Conservation (phyloP, 1,284 basidiomycete species). For the Papiliotrema laurentii region DNA sequence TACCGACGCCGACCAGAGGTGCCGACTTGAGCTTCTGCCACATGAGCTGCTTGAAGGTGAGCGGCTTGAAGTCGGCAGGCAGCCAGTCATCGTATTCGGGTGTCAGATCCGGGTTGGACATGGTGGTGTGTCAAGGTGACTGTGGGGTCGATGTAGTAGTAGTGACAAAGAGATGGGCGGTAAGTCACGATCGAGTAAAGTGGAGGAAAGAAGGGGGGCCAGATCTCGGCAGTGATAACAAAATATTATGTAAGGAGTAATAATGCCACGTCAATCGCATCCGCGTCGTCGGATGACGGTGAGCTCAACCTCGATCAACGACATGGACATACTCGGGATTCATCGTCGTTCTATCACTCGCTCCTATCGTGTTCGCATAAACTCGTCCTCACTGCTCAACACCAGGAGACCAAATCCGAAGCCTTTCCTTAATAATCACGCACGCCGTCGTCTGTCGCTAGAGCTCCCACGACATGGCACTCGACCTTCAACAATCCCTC, state of each 20-base stretch:
- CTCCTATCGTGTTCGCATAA: no score
- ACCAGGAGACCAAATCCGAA: no score
- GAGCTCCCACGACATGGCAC: slow-evolving; percentile 40
- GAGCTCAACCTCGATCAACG: no score
- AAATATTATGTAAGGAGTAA: neutral
- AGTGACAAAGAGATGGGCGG: neutral
- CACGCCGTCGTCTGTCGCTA: no score
- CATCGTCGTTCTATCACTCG: no score
- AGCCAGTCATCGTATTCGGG: slow-evolving; percentile 9
- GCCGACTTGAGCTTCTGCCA: slow-evolving; percentile 5
- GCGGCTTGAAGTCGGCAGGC: slow-evolving; percentile 9
- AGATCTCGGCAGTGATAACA: neutral
- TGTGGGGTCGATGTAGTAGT: neutral
- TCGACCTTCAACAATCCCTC: slow-evolving; percentile 37
- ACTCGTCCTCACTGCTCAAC: no score
- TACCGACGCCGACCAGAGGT: slow-evolving; percentile 7
- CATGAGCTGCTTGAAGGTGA: slow-evolving; percentile 5
- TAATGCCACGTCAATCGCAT: neutral
- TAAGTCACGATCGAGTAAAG: neutral
- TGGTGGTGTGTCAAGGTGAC: neutral
- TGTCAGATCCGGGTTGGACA: neutral
- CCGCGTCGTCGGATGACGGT: no score
- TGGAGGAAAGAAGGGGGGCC: neutral
- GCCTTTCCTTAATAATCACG: neutral
- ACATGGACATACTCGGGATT: no score